Evolutionary conservation across 345 rosid species (phyloP), one percentile per base, ranked within the genome.

Genomic region (Psidium friedrichsthalianum): DNA sequence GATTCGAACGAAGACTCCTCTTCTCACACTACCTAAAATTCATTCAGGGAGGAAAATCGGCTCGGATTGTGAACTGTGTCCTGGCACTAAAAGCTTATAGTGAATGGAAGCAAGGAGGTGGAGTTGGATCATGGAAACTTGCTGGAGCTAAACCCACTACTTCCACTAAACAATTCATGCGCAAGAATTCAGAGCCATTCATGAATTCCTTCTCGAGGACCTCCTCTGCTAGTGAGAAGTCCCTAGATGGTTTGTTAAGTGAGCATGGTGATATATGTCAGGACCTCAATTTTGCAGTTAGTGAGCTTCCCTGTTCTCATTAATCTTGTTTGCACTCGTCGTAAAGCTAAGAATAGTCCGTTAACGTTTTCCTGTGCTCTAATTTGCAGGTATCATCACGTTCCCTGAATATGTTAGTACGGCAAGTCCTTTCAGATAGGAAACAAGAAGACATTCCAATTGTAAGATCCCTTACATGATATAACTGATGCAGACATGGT

Each of bases 91-190:
- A 97, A 88, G 93, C 98, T 57, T 97, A 94, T 74, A 82, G 88
- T 57, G 98, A 94, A 47, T 95, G 99, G 98, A 97, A 94, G 89
- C 90, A 89, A 78, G 89, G 86, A 36, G 98, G 98, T 87, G 98
- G 91, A 58, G 85, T 84, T 81, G 98, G 98, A 78, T 85, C 91
- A 1, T 95, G 95, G 96, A 95, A 94, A 84, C 91, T 90, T 74
- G 93, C 90, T 51, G 93, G 89, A 74, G 95, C 87, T 85, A 97
- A 93, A 82, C 91, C 93, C 32, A 32, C 87, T 56, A 51, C 86
- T 44, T 88, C 88, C 16, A 90, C 87, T 54, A 96, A 93, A 86
- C 89, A 90, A 3, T 97, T 95, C 85, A 81, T 90, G 25, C 91
- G 97, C 53, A 97, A 92, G 89, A 91, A 88, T 44, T 80, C 93